These are phyloP conservation scores for Chalciporus sp. DNA, from an alignment of 1,284 basidiomycete genomes.

Conservation along the genomic window DNA sequence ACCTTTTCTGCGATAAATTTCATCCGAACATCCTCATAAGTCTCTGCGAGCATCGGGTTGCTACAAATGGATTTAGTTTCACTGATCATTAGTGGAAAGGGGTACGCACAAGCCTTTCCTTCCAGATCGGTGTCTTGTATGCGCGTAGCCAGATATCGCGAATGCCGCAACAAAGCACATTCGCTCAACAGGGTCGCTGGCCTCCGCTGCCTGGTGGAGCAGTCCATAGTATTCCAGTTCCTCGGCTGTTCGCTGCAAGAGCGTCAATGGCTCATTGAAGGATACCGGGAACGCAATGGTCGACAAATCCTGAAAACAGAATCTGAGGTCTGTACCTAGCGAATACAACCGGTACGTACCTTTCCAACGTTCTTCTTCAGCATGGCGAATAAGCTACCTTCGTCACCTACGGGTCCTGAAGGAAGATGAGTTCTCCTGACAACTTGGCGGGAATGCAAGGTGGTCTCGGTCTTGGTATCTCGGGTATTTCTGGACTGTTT, in stretches of 20 bases:
- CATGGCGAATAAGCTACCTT: slow-evolving; percentile 85
- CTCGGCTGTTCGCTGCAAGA: slow-evolving; percentile 80
- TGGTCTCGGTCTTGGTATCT: slow-evolving; percentile 18
- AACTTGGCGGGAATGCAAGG: slow-evolving; percentile 37
- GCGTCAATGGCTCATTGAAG: slow-evolving; percentile 87
- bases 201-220: slow-evolving; percentile 63
- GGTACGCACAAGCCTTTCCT: slow-evolving; percentile 83
- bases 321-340: not conserved
- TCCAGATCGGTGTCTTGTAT: slow-evolving; percentile 76
- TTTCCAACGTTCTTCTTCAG: slow-evolving; percentile 94
- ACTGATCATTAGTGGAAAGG: slow-evolving; percentile 3
- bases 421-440: slow-evolving; percentile 67
- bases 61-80: slow-evolving; percentile 39
- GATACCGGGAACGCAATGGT: slow-evolving; percentile 84
- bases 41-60: slow-evolving; percentile 88
- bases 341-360: slow-evolving; percentile 41
- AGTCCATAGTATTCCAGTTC: slow-evolving; percentile 82
- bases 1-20: slow-evolving; percentile 90
- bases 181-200: slow-evolving; percentile 70
- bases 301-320: slow-evolving; percentile 68
- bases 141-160: slow-evolving; percentile 82
- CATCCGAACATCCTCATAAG: slow-evolving; percentile 81
- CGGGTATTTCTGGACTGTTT: slow-evolving; percentile 5
- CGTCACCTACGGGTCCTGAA: slow-evolving; percentile 70
- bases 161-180: slow-evolving; percentile 82